phyloP scores from a whole-genome alignment of 192 early-diverging fungal species.

The Linnemannia elongata region DNA sequence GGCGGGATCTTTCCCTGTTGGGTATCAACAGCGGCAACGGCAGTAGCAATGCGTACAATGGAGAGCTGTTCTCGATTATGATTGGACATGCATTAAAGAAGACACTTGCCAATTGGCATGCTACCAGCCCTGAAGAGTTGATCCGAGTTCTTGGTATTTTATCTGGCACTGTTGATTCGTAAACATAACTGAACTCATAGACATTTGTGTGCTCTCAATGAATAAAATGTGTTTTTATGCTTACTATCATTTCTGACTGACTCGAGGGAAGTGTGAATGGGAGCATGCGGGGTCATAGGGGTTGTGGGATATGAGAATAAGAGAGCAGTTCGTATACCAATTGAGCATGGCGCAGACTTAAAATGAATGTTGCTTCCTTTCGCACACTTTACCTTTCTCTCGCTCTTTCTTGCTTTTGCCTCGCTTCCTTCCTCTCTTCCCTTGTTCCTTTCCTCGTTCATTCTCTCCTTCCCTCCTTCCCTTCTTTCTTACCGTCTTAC shows the following conservation, averaged over 20 bases:
- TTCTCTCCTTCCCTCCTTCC: no score
- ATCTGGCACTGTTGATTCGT: constrained; percentile 27
- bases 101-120: constrained; percentile 89
- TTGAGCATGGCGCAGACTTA: no score
- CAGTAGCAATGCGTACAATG: background rate
- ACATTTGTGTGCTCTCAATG: background rate
- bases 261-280: no score
- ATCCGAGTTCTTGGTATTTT: constrained; percentile 62
- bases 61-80: constrained; percentile 63
- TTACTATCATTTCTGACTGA: background rate
- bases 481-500: no score
- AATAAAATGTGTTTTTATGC: background rate
- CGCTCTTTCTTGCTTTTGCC: no score
- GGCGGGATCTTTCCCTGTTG: background rate
- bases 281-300: no score
- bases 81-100: constrained; percentile 90
- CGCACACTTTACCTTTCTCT: no score
- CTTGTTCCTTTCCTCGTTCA: no score
- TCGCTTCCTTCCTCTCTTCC: no score
- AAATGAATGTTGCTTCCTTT: no score
- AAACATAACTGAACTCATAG: background rate
- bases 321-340: no score
- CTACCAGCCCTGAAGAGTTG: constrained; percentile 74
- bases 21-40: background rate
- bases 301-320: no score